Evolutionary conservation across 306 rosid species (phyloP), one percentile per base, ranked within the genome.

Genomic region (Pyrus betulifolia): DNA sequence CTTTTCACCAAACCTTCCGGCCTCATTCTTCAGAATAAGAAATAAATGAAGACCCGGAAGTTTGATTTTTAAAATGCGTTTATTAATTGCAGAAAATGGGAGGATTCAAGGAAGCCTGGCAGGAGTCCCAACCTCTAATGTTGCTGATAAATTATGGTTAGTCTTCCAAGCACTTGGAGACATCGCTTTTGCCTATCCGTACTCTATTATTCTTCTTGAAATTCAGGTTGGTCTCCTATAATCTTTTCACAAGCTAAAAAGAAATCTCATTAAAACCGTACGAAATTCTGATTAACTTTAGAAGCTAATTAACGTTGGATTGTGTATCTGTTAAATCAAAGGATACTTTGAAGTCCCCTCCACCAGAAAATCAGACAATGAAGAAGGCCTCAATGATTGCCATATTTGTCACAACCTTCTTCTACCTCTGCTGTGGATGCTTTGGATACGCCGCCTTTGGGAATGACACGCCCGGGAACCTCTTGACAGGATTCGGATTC

Each of bases 391-490:
- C 96, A 0, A 59, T 64, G 72, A 49, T 71, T 70, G 85, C 97
- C 28, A 67, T 90, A 72, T 76, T 73, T 33, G 35, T 87, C 33
- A 93, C 93, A 49, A 91, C 98, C 76, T 86, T 86, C 79, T 94
- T 94, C 90, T 91, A 90, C 85, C 91, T 94, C 8, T 91, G 91
- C 35, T 94, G 96, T 54, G 93, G 90, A 46, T 88, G 93, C 86
- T 91, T 93, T 21, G 97, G 98, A 73, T 93, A 88, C 72, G 96
- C 97, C 14, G 96, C 98, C 79, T 94, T 94, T 60, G 98, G 98
- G 63, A 73, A 79, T 69, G 79, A 77, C 33, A 90, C 97, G 1
- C 98, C 98, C 0, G 98, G 98, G 46, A 94, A 94, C 79, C 92
- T 91, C 76, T 84, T 94, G 79, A 86, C 94, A 17, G 98, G 94